Conservation (phyloP, 441 rosid species). For the Melastoma candidum region DNA sequence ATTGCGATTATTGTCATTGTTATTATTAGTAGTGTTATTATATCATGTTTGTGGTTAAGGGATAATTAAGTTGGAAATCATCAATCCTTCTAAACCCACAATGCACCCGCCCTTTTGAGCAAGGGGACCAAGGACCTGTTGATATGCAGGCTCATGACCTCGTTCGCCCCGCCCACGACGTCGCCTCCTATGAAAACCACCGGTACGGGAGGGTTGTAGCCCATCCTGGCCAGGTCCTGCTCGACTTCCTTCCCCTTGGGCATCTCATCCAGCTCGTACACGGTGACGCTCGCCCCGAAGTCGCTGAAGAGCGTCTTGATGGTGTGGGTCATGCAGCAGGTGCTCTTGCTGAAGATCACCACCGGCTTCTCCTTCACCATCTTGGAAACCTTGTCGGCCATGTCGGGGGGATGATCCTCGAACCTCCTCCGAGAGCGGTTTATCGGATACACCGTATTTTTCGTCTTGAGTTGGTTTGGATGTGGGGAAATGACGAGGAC, state of each 20-base stretch:
- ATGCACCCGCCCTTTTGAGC: constrained; percentile 65
- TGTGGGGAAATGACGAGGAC: too few species aligned
- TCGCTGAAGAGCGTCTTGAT: constrained; percentile 4
- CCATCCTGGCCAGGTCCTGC: constrained; percentile 21
- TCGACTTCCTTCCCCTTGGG: constrained; percentile 9
- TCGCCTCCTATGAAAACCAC: constrained; percentile 64
- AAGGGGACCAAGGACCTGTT: constrained; percentile 37
- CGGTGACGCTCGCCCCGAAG: constrained; percentile 4
- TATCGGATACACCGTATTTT: too few species aligned
- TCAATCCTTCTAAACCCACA: constrained; percentile 33
- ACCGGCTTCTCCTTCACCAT: constrained; percentile 8
- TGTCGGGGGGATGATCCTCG: too few species aligned
- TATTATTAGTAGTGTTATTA: too few species aligned
- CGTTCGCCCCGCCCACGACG: constrained; percentile 62
- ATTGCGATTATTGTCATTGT: too few species aligned
- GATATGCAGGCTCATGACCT: constrained; percentile 62
- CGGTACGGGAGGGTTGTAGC: constrained; percentile 48
- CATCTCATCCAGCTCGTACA: constrained; percentile 11
- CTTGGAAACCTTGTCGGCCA: constrained; percentile 16
- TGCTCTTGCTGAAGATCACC: constrained; percentile 12
- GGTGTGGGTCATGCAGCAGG: constrained; percentile 9
- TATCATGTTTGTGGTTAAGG: too few species aligned
- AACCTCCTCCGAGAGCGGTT: too few species aligned
- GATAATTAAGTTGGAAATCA: too few species aligned
- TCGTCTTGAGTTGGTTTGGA: too few species aligned